Conservation (phyloP, 2,329 filamentous ascomycete species). For the Dryadomyces quercivorus region DNA sequence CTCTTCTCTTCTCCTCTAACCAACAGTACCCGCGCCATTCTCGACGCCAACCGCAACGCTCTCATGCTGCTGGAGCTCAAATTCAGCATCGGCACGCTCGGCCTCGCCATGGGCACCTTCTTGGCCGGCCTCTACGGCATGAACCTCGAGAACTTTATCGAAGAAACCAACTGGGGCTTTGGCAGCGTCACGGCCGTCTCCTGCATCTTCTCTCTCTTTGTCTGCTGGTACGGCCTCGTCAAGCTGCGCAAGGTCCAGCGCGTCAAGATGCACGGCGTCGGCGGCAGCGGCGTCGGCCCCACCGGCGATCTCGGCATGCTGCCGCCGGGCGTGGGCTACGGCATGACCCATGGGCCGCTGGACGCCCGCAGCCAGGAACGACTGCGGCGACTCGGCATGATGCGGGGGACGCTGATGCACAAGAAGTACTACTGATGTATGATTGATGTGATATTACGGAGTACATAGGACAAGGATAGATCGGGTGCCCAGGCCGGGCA, state of each 20-base stretch:
- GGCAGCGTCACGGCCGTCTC: constrained; percentile 60
- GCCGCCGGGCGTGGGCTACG: neutral
- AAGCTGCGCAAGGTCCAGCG: constrained; percentile 56
- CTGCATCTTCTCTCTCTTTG: constrained; percentile 58
- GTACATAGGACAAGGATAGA: neutral
- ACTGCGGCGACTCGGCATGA: constrained; percentile 32
- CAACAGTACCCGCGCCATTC: constrained; percentile 77
- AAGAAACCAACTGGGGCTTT: constrained; percentile 85
- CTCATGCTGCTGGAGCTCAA: constrained; percentile 96
- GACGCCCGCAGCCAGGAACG: constrained; percentile 32
- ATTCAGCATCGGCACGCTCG: constrained; percentile 88
- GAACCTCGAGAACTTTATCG: constrained; percentile 98
- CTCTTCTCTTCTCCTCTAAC: neutral
- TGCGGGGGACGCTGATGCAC: constrained; percentile 6
- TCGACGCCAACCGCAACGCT: constrained; percentile 94
- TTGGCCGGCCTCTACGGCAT: constrained; percentile 98
- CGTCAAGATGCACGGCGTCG: constrained; percentile 20
- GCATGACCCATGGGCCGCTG: neutral
- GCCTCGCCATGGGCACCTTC: constrained; percentile 89
- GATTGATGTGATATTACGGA: too few relatives aligned
- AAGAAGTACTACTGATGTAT: constrained; percentile 10
- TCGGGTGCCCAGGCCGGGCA: too few relatives aligned
- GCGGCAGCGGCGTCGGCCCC: neutral
- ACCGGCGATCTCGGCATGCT: neutral
- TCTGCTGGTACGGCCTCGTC: constrained; percentile 72